Evolutionary conservation across 2,329 filamentous ascomycete species (phyloP).

Genomic region (Colletotrichum cordylinicola): DNA sequence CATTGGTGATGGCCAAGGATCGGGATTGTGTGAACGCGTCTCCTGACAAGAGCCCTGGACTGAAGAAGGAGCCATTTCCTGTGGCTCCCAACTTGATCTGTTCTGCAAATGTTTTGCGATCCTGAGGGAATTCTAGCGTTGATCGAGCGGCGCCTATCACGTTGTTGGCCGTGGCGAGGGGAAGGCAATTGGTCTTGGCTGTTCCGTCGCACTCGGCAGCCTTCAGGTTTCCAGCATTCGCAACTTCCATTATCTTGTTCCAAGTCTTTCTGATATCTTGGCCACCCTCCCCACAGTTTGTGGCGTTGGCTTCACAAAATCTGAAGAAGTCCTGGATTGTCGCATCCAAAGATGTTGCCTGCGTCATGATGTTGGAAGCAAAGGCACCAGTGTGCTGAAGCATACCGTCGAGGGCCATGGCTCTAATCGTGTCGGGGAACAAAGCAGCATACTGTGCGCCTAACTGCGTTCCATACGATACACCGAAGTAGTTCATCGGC

Average conservation of each 20-base stretch:
- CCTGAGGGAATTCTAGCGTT: not conserved
- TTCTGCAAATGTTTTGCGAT: not conserved
- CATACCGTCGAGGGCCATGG: constrained; percentile 17
- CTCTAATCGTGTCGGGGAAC: not conserved
- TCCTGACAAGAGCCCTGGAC: not conserved
- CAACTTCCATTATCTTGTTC: constrained; percentile 5
- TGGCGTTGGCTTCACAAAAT: constrained; percentile 3
- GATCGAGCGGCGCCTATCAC: constrained; percentile 4
- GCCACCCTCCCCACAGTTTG: not conserved
- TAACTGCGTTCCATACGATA: constrained; percentile 13
- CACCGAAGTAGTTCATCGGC: constrained; percentile 9
- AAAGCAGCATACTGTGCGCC: constrained; percentile 9
- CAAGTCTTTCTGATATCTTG: constrained; percentile 2
- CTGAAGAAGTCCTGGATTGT: constrained; percentile 16
- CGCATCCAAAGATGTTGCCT: constrained; percentile 12
- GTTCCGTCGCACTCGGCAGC: constrained; percentile 11
- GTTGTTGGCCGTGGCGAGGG: not conserved
- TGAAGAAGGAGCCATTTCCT: constrained; percentile 3
- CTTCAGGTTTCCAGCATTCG: not conserved
- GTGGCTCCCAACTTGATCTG: not conserved
- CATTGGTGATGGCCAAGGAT: not conserved
- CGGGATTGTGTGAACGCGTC: not conserved
- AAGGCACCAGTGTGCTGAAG: constrained; percentile 11
- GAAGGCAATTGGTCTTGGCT: not conserved
- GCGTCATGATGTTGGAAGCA: constrained; percentile 12